phyloP scores from a whole-genome alignment of 2,329 filamentous ascomycete genomes.

The Paecilomyces sp. region DNA sequence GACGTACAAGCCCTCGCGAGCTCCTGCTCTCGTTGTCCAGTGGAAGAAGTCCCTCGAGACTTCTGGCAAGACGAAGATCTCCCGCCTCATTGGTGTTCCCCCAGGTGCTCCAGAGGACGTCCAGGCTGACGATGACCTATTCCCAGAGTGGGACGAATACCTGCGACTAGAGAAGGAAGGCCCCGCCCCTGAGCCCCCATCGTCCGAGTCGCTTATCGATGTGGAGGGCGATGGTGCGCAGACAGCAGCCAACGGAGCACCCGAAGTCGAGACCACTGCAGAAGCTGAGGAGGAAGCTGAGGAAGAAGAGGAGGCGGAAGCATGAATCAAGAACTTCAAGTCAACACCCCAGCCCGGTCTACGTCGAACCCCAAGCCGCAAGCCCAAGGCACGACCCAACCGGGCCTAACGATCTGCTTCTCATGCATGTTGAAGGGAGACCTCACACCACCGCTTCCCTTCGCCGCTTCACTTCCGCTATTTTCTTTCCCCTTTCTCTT shows the following conservation, averaged over 20 bases:
- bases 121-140: conserved; percentile 66
- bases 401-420: neutral
- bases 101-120: conserved; percentile 55
- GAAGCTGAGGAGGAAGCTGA: conserved; percentile 19
- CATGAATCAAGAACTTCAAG: neutral
- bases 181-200: conserved; percentile 34
- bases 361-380: neutral
- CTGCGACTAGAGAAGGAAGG: conserved; percentile 72
- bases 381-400: neutral
- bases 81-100: conserved; percentile 74
- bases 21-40: conserved; percentile 57
- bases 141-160: conserved; percentile 95
- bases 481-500: neutral
- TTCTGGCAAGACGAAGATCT: conserved; percentile 75
- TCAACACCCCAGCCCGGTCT: neutral
- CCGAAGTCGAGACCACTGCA: conserved; percentile 19
- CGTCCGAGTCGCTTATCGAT: conserved; percentile 35
- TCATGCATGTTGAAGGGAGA: neutral
- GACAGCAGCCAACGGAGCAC: conserved; percentile 24
- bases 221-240: conserved; percentile 26
- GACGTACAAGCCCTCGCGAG: conserved; percentile 83
- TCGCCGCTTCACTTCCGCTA: neutral
- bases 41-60: conserved; percentile 86
- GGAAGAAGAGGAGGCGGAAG: conserved; percentile 12
- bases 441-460: neutral